Base-by-base conservation (phyloP, 345 rosid species). In the Orychophragmus violaceus region DNA sequence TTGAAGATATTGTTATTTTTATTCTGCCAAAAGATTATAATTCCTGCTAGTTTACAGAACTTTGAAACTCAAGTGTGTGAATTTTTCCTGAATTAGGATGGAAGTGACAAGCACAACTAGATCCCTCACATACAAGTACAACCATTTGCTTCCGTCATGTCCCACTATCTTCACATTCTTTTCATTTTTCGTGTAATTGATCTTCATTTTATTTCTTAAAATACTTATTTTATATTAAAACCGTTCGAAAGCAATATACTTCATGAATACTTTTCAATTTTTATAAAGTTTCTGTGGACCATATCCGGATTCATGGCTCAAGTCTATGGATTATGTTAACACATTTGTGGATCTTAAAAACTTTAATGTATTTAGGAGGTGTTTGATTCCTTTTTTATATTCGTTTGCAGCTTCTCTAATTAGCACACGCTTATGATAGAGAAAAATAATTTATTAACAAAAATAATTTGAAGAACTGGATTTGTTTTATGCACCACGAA, bases 111-210 rank as follows among this genome's bases (percentile, higher is more conserved):
- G 29, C 64, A 54, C 58, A 24, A 71, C 56, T 19, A 46, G 36
- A 63, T 30, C 27, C 28, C 36, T 4, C 3, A 70, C 57, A 54
- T 54, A 55, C 69, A 62, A 54, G 44, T 54, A 55, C 69, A 62
- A 54, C 69, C 58, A 71, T 45, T 44, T 44, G 11, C 56, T 33
- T 0, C 3, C 69, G 56, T 62, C 75, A 71, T 45, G 7, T 45
- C 8, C 75, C 75, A 70, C 57, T 54, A 62, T 53, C 66, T 18
- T n/a, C n/a, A n/a, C n/a, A n/a, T n/a, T n/a, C n/a, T n/a, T n/a
- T n/a, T n/a, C n/a, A n/a, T n/a, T n/a, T n/a, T n/a, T n/a, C n/a
- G n/a, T n/a, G n/a, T n/a, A n/a, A n/a, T n/a, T n/a, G n/a, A n/a
- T n/a, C n/a, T n/a, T 13, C 33, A 12, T 3, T 59, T 3, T 27